Base-by-base conservation (phyloP, 306 rosid species). In the Ammopiptanthus mongolicus region DNA sequence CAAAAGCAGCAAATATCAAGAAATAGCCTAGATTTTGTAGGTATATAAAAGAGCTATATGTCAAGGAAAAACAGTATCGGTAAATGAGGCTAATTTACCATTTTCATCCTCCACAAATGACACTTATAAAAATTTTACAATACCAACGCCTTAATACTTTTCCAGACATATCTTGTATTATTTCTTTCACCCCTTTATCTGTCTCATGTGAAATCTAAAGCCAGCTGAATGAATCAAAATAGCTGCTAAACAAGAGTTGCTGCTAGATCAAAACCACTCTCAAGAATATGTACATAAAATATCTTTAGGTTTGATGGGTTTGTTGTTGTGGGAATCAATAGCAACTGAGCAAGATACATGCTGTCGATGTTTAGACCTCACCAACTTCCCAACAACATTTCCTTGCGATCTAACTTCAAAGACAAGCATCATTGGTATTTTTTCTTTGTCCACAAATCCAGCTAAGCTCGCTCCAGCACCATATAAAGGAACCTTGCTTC, bases 401-500 rank as follows among this genome's bases (percentile, higher is more conserved):
- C 93, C 96, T 59, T 47, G 67, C 0, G 95, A 87, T 48, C 65
- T 81, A 13, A 94, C 80, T 41, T 91, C 93, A 58, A 91, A 90
- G 60, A 81, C 74, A 65, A 94, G 91, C 57, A 3, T 75, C 90
- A 86, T 51, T 18, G 96, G 85, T 31, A 94, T 69, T 65, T 69
- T 87, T 48, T 89, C 87, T 17, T 66, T 73, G 69, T 74, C 81
- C 19, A 75, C 74, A 15, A 68, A 70, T 12, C 22, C 90, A 4
- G 68, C 86, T 13, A 94, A 74, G 87, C 87, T 87, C 3, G 87
- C 91, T 47, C 97, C 91, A 18, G 93, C 96, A 5, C 97, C 97
- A 71, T 90, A 94, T 22, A 90, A 39, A 51, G 97, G 96, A 83
- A 94, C 88, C 81, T 82, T 85, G 83, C 77, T 79, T 76, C 97